Base-by-base conservation (phyloP, 805 yeast species). In the Maudiozyma serrabonitensis region DNA sequence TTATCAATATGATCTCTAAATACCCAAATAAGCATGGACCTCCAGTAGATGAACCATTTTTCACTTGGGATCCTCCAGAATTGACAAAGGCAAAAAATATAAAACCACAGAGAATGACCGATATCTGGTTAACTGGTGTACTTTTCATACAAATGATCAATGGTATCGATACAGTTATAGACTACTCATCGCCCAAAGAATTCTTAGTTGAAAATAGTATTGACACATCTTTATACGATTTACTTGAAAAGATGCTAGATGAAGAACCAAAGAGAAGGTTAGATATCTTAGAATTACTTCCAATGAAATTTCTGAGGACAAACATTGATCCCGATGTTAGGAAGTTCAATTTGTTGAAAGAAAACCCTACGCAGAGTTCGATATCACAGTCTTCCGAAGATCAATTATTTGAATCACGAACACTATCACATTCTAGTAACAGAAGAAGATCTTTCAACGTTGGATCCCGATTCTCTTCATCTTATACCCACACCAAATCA, bases 41-140 rank as follows among this genome's bases (percentile, higher is more conserved):
- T 8, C 50, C 61, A 45, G 32, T 62, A 2, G 61, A 60, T 2
- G 38, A 59, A 2, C 55, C 59, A 1, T 45, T 34, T 11, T 59
- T 56, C 9, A 54, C 59, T 0, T 90, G 97, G 96, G 69, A 65
- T 12, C 95, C 97, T 0, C 97, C 98, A 0, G 97, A 90, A 62
- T 54, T 82, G 7, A 44, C 56, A 11, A 61, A 64, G 51, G 63
- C 58, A 37, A 62, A 59, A 15, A 61, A 58, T 18, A 68, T 62
- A 46, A 78, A 74, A 50, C 82, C 85, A 13, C 83, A 83, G 50
- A 71, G 89, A 37, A 86, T 88, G 63, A 82, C 96, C 0, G 99
- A 93, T 69, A 84, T 93, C 9, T 93, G 98, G 98, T 86, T 86
- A 60, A 68, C 89, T 39, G 99, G 97, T 7, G 87, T 87, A 0